A percentile compares a stretch with the other conserved stretches of the same genome.
Conservation (phyloP, 768 basidiomycete species). For the Phylloporus scabripes region DNA sequence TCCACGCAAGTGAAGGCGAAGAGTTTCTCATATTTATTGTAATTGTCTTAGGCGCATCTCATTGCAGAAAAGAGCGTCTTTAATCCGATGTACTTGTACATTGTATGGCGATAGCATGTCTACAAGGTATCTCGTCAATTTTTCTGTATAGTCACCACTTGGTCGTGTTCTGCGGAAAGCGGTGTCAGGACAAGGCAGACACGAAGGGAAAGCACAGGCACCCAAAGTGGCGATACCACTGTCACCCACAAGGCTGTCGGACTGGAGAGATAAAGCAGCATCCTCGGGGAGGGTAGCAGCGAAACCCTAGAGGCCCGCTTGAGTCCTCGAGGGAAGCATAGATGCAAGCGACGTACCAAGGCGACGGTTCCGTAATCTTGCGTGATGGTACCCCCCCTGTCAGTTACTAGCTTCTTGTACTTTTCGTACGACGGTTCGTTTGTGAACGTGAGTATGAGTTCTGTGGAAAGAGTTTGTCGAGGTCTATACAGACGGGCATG, state of each 20-base stretch:
- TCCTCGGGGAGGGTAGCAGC: constrained; percentile 8
- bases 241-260: background rate
- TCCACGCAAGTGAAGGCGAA: background rate
- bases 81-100: background rate
- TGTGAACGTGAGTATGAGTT: constrained; percentile 9
- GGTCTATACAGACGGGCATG: background rate
- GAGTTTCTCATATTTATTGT: background rate
- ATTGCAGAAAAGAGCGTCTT: background rate
- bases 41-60: background rate
- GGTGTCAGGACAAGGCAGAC: background rate
- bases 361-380: constrained; percentile 2
- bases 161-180: constrained; percentile 15
- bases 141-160: background rate
- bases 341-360: background rate
- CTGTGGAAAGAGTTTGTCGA: constrained; percentile 1
- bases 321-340: background rate
- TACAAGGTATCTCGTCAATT: background rate
- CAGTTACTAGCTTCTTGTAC: constrained; percentile 6
- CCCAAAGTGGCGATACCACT: constrained; percentile 14
- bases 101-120: background rate
- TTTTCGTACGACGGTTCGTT: constrained; percentile 2
- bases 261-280: background rate
- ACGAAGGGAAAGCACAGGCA: background rate
- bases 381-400: constrained; percentile 5
- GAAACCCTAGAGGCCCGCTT: constrained; percentile 11